Evolutionary conservation across 108 stramenopile species (phyloP).

Genomic region (Mayamaea pseudoterrestris): DNA sequence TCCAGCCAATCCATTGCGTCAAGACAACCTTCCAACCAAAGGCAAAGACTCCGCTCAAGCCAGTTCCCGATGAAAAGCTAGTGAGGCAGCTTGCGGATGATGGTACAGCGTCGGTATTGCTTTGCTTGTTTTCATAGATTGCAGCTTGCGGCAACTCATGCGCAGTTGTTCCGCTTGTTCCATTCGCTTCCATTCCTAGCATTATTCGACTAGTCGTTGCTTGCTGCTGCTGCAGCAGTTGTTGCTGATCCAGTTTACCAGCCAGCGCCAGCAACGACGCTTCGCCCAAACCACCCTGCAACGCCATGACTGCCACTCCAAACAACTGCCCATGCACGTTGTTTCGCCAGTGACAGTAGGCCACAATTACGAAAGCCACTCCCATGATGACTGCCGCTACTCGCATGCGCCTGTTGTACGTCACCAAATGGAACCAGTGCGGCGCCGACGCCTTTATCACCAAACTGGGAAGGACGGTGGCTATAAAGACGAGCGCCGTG

Average conservation of each 20-base stretch:
- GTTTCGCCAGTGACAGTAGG: slow-evolving; percentile 5
- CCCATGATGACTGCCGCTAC: slow-evolving; percentile 38
- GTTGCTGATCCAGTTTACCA: slow-evolving; percentile 28
- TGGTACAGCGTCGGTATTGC: not conserved
- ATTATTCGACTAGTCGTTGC: too few relatives aligned
- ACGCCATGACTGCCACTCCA: slow-evolving; percentile 62
- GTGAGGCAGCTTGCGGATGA: slow-evolving; percentile 29
- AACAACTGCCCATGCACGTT: slow-evolving; percentile 27
- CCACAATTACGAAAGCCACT: slow-evolving; percentile 36
- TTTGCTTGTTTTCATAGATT: too few relatives aligned
- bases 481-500: slow-evolving; percentile 68
- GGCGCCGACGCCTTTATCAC: slow-evolving; percentile 51
- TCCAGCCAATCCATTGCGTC: slow-evolving; percentile 15
- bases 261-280: slow-evolving; percentile 74
- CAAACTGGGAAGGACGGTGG: slow-evolving; percentile 53
- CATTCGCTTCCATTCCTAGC: too few relatives aligned
- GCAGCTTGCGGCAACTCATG: too few relatives aligned
- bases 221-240: not conserved
- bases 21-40: slow-evolving; percentile 46
- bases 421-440: slow-evolving; percentile 72
- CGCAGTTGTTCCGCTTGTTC: too few relatives aligned
- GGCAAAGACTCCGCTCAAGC: slow-evolving; percentile 63
- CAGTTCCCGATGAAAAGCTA: slow-evolving; percentile 70
- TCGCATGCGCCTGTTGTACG: slow-evolving; percentile 40
- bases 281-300: slow-evolving; percentile 78